Evolutionary conservation across 495 filamentous ascomycete genomes (phyloP), one percentile per base, ranked within the genome.

Genomic region (Talaromyces wortmannii): DNA sequence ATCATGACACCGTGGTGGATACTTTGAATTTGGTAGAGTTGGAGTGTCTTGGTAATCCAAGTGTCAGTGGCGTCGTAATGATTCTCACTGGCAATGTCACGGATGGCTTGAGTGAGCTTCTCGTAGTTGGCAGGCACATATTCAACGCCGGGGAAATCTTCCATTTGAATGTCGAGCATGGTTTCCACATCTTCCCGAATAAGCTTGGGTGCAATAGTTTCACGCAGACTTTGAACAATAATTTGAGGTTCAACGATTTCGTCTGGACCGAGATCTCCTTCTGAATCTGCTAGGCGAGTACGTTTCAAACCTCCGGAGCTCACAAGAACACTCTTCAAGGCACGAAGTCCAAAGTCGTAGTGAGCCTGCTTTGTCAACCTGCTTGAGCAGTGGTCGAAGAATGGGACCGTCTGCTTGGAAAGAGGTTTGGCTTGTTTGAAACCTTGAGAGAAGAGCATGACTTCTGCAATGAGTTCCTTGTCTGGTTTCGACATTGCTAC

Each of bases 1-100:
- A 97, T 97, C 95, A 99, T 99, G 15, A 99, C 95, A 83, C 94
- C 94, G 61, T 99, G 94, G 62, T 99, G 94, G 45, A 97, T 94
- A 50, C 80, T 85, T 70, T 99, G 94, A 57, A 99, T 99, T 67
- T 99, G 94, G 68, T 91, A 96, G 6, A 99, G 81, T 63, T 99
- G 94, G 6, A 97, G 77, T 48, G 92, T 85, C 77, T 99, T 99
- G 45, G 87, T 90, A 80, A 96, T 91, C 95, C 95, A 99, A 56
- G 84, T 85, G 50, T 96, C 91, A 52, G 85, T 97, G 64, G 92
- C 86, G 10, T 96, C 87, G 18, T 91, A 80, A 61, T 96, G 84
- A 57, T 86, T 83, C 62, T 94, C 91, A 2, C 77, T 78, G 31
- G 92, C 94, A 55, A 92, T 86, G 15, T 84, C 83, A 50, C 82